Conservation (phyloP, 1,139 yeast species). For the Zhuliangozyma blackwelliae region DNA sequence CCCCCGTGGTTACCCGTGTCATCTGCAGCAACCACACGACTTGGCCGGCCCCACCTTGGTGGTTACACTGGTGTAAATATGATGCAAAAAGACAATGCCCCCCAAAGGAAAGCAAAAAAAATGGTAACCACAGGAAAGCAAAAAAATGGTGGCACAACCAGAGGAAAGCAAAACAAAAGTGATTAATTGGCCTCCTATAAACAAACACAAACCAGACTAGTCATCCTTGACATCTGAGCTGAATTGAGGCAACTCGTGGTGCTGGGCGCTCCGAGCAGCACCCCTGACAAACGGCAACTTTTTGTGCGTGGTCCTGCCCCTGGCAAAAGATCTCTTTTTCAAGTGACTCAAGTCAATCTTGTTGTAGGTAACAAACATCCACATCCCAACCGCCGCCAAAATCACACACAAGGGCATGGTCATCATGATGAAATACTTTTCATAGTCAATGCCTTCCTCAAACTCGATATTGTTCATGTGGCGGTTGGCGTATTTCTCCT, state of each 20-base stretch:
- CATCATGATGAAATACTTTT: conserved; percentile 62
- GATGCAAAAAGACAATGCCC: too few species aligned
- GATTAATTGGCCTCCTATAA: too few species aligned
- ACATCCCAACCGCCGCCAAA: conserved; percentile 59
- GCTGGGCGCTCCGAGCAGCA: conserved; percentile 16
- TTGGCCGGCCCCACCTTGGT: too few species aligned
- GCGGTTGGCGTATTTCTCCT: conserved; percentile 29
- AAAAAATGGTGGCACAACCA: too few species aligned
- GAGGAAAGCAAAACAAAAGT: too few species aligned
- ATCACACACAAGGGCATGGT: conserved; percentile 70
- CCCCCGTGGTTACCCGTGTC: too few species aligned
- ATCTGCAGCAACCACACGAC: too few species aligned
- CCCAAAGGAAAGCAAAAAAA: too few species aligned
- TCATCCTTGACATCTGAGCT: conserved; percentile 11
- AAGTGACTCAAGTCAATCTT: conserved; percentile 48
- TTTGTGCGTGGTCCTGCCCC: conserved; percentile 32
- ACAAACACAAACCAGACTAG: too few species aligned
- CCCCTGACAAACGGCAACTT: conserved; percentile 26
- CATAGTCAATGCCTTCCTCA: conserved; percentile 58
- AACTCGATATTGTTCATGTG: conserved; percentile 40
- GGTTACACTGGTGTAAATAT: too few species aligned
- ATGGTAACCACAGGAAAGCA: too few species aligned
- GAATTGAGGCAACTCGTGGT: conserved; percentile 27
- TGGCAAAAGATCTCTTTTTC: conserved; percentile 47
- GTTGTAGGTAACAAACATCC: conserved; percentile 55